phyloP scores from a whole-genome alignment of 257 asterid genomes.

The Cynanchum wilfordii region DNA sequence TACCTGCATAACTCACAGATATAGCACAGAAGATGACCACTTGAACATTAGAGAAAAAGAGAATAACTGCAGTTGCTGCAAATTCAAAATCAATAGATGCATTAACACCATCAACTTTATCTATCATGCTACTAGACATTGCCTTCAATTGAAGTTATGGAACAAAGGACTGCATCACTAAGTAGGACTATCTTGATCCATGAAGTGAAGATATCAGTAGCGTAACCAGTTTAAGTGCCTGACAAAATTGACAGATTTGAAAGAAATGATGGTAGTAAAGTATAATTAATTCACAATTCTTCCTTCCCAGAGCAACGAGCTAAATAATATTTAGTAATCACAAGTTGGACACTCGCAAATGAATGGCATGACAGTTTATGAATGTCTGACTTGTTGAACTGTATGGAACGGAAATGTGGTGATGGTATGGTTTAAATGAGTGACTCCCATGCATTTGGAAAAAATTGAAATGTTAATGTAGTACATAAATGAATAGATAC shows the following conservation, averaged over 20 bases:
- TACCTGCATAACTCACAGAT: constrained; percentile 79
- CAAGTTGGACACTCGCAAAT: neutral
- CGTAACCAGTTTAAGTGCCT: neutral
- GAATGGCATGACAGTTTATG: neutral
- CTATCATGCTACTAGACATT: neutral
- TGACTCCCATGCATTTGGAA: neutral
- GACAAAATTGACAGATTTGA: neutral
- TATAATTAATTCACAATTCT: neutral
- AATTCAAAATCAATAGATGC: constrained; percentile 18
- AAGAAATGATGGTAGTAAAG: neutral
- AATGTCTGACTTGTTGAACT: neutral
- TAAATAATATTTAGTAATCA: neutral
- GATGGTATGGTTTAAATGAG: neutral
- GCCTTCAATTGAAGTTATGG: neutral
- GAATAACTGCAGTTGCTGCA: constrained; percentile 69
- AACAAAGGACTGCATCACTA: neutral
- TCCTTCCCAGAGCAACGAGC: neutral
- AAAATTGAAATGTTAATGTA: neutral
- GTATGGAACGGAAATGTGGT: neutral
- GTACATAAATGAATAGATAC: neutral
- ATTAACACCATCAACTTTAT: constrained; percentile 14
- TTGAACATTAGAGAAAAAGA: constrained; percentile 61
- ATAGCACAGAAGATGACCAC: constrained; percentile 57
- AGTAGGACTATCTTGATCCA: neutral
- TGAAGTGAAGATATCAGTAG: neutral